Conservation (phyloP, 257 asterid genomes). For the Henckelia pumila region DNA sequence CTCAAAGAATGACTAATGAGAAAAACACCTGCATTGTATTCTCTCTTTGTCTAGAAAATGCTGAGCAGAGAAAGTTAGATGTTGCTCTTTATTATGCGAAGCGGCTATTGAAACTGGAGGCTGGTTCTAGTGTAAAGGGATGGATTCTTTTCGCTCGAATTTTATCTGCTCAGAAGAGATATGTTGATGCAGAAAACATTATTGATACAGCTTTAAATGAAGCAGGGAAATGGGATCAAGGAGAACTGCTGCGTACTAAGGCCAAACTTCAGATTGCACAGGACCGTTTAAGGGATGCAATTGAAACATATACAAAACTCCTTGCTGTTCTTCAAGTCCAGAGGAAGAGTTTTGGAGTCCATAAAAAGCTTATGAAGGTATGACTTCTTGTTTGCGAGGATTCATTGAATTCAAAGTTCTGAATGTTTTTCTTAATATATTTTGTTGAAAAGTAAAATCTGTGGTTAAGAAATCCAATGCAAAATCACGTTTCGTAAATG, state of each 20-base stretch:
- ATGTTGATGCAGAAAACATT: constrained; percentile 65
- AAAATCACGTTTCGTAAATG: not conserved
- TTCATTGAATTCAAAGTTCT: constrained; percentile 4
- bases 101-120: constrained; percentile 56
- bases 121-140: constrained; percentile 56
- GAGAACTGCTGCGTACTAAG: constrained; percentile 64
- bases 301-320: constrained; percentile 70
- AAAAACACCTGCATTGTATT: constrained; percentile 45
- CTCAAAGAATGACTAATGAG: constrained; percentile 43
- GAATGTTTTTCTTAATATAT: too few relatives aligned
- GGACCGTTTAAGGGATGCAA: constrained; percentile 53
- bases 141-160: constrained; percentile 91
- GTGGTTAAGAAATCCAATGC: not conserved
- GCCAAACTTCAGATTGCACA: constrained; percentile 78
- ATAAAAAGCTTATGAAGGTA: constrained; percentile 53
- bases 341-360: constrained; percentile 52
- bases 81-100: constrained; percentile 75
- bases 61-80: constrained; percentile 81
- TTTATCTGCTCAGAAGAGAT: constrained; percentile 80
- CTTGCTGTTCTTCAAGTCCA: constrained; percentile 89
- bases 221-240: constrained; percentile 91
- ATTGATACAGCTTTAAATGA: constrained; percentile 85
- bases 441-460: not conserved
- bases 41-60: constrained; percentile 74
- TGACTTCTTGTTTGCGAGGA: constrained; percentile 16